phyloP scores from a whole-genome alignment of 202 grass and related monocot species.

The Cymbopogon flexuosus region DNA sequence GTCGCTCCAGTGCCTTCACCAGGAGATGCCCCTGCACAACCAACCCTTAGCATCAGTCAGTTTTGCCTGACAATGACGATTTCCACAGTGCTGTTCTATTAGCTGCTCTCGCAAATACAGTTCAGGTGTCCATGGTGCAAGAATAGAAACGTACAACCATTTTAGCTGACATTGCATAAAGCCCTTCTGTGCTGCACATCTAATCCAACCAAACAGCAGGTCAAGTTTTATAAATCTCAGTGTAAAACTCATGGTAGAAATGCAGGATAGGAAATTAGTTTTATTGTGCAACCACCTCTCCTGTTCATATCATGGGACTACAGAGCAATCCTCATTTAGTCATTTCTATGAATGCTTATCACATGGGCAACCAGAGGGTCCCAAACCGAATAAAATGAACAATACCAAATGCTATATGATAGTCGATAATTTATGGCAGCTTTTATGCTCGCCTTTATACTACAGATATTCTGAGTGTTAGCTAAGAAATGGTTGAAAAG shows the following conservation, averaged over 20 bases:
- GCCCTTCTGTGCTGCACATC: not conserved
- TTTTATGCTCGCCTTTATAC: not conserved
- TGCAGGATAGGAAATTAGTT: not conserved
- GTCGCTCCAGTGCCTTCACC: constrained; percentile 89
- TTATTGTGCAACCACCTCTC: not conserved
- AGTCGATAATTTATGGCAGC: not conserved
- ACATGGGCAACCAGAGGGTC: not conserved
- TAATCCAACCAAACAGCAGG: not conserved
- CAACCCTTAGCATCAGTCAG: constrained; percentile 17
- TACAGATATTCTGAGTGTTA: not conserved
- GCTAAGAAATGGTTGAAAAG: not conserved
- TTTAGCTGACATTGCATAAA: not conserved
- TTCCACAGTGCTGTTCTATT: not conserved
- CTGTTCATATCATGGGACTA: not conserved
- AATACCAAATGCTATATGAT: not conserved
- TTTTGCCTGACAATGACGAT: not conserved
- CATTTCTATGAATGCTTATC: not conserved
- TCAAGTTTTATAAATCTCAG: not conserved
- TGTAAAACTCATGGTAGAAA: not conserved
- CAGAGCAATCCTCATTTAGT: not conserved
- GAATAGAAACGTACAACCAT: not conserved
- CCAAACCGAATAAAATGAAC: not conserved
- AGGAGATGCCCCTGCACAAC: constrained; percentile 74
- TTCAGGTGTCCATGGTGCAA: not conserved
- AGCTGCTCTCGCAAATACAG: not conserved